phyloP scores from a whole-genome alignment of 2,329 filamentous ascomycete species.

The Colletotrichum sp. region DNA sequence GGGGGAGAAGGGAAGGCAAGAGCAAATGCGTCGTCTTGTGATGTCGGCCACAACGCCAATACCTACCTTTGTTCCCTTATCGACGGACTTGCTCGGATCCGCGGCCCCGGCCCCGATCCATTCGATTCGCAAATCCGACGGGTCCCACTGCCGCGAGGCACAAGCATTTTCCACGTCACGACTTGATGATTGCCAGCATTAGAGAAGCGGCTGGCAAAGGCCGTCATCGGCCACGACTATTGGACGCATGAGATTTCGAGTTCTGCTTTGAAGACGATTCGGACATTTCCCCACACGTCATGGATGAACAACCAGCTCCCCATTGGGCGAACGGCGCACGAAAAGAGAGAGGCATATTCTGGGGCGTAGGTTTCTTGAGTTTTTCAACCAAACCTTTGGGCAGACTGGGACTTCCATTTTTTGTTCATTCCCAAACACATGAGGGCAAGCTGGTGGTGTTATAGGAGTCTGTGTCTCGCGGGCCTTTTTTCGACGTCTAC shows the following conservation, averaged over 20 bases:
- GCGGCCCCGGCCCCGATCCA: neutral
- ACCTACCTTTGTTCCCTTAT: neutral
- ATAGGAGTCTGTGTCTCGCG: conserved; percentile 16
- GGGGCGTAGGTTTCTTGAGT: conserved; percentile 21
- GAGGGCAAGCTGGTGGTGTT: conserved; percentile 22
- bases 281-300: conserved; percentile 19
- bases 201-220: conserved; percentile 21
- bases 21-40: conserved; percentile 24
- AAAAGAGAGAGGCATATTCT: conserved; percentile 23
- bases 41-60: neutral
- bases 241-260: conserved; percentile 21
- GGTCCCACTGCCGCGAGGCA: conserved; percentile 17
- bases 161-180: conserved; percentile 21
- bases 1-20: conserved; percentile 20
- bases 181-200: conserved; percentile 24
- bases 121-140: conserved; percentile 10
- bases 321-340: conserved; percentile 24
- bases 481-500: conserved; percentile 13
- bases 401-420: conserved; percentile 18
- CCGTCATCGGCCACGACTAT: conserved; percentile 17
- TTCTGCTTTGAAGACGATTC: conserved; percentile 22
- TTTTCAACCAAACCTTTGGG: conserved; percentile 20
- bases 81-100: conserved; percentile 14
- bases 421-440: conserved; percentile 21
- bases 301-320: conserved; percentile 18